Percentiles rank a stretch among this genome's conserved stretches.
Evolutionary conservation across 768 basidiomycete genomes (phyloP).

Genomic region (Auricularia heimuer): DNA sequence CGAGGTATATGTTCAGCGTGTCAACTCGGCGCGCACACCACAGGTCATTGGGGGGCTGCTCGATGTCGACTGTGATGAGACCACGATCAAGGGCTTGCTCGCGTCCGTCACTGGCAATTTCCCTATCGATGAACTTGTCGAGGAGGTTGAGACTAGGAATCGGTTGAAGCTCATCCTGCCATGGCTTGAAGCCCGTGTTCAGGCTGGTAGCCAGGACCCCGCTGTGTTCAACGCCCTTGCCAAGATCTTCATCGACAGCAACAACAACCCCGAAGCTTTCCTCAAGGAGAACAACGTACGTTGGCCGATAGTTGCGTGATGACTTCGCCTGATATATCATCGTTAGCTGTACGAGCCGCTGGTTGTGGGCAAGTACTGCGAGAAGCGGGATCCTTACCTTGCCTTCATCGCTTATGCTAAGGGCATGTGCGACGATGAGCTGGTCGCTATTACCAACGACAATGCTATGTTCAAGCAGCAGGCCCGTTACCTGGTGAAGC

Average conservation of each 20-base stretch:
- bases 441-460: slow-evolving; percentile 94
- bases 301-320: slow-evolving; percentile 6
- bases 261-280: slow-evolving; percentile 96
- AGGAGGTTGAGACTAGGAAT: slow-evolving; percentile 94
- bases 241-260: slow-evolving; percentile 98
- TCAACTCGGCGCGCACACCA: slow-evolving; percentile 94
- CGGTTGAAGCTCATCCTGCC: slow-evolving; percentile 93
- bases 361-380: slow-evolving; percentile 98
- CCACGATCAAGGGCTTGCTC: slow-evolving; percentile 87
- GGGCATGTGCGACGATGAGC: slow-evolving; percentile 96
- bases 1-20: slow-evolving; percentile 98
- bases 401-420: slow-evolving; percentile 99
- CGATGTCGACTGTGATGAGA: slow-evolving; percentile 97
- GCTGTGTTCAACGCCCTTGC: slow-evolving; percentile 95
- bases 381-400: slow-evolving; percentile 94
- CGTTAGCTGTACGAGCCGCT: slow-evolving; percentile 86
- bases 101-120: slow-evolving; percentile 93
- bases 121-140: slow-evolving; percentile 94
- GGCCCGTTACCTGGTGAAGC: slow-evolving; percentile 93
- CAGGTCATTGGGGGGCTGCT: slow-evolving; percentile 94
- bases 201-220: slow-evolving; percentile 88
- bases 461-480: slow-evolving; percentile 99
- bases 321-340: slow-evolving; percentile 9
- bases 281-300: slow-evolving; percentile 96
- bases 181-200: slow-evolving; percentile 90